Percentiles rank a stretch among this genome's conserved stretches.
Conservation (phyloP, 2,329 filamentous ascomycete species). For the Paracorniculantispora psalliotae region DNA sequence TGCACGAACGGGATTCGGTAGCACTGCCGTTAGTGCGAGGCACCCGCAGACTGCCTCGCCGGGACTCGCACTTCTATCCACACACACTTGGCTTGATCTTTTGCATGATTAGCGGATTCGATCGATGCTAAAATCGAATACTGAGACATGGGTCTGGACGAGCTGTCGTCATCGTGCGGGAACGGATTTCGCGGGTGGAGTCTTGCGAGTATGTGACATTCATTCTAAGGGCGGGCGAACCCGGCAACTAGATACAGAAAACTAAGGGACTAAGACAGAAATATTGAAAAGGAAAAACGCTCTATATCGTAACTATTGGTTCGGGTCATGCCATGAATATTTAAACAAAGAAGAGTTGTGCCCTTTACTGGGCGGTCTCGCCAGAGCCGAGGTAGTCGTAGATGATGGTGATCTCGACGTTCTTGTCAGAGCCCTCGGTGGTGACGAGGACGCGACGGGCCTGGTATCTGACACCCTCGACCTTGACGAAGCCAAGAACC, state of each 20-base stretch:
- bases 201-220: background rate
- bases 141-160: background rate
- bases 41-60: background rate
- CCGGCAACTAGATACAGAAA: background rate
- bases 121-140: conserved; percentile 9
- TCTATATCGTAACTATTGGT: background rate
- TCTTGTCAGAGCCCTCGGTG: conserved; percentile 11
- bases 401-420: conserved; percentile 10
- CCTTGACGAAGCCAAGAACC: conserved; percentile 7
- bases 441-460: conserved; percentile 13
- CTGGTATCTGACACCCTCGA: conserved; percentile 13
- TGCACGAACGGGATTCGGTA: conserved; percentile 10
- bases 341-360: background rate
- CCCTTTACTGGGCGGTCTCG: conserved; percentile 8
- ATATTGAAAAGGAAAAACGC: conserved; percentile 1
- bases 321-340: background rate
- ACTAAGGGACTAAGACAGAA: background rate
- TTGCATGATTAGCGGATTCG: background rate
- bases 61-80: background rate
- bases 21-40: conserved; percentile 7
- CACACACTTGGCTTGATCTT: background rate
- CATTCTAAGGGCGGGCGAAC: background rate
- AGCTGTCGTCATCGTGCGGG: conserved; percentile 6
- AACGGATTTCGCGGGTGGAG: conserved; percentile 3
- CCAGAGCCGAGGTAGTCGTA: conserved; percentile 13